These are phyloP conservation scores for Handroanthus guayacan DNA, from an alignment of 257 asterid genomes.

Conservation along the genomic window DNA sequence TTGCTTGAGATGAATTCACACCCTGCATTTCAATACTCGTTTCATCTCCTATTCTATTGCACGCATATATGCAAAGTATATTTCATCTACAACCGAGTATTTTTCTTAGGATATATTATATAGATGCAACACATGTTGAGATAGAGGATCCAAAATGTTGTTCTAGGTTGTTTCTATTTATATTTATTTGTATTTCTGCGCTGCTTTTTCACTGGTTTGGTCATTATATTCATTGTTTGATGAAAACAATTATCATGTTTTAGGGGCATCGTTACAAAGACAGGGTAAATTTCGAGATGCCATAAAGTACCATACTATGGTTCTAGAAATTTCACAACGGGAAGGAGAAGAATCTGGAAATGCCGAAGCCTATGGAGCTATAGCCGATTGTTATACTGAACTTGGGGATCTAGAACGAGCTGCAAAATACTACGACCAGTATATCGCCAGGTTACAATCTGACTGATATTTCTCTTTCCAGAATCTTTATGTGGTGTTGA, in stretches of 20 bases:
- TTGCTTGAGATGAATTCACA: too few relatives aligned
- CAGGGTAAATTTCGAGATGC: constrained; percentile 92
- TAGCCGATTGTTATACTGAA: constrained; percentile 97
- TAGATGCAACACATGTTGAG: too few relatives aligned
- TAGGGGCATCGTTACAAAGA: constrained; percentile 96
- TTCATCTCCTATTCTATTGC: too few relatives aligned
- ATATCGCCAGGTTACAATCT: constrained; percentile 83
- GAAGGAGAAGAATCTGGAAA: constrained; percentile 94
- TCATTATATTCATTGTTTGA: background rate
- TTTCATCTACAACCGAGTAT: too few relatives aligned
- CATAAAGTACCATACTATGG: constrained; percentile 79
- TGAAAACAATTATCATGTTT: constrained; percentile 22
- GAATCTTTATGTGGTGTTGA: background rate
- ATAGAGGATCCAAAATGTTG: too few relatives aligned
- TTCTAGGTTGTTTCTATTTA: too few relatives aligned
- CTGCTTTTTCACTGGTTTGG: background rate
- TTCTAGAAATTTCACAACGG: constrained; percentile 77
- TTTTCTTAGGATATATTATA: too few relatives aligned
- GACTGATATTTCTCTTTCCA: constrained; percentile 53
- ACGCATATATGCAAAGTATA: too few relatives aligned
- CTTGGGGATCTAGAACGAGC: constrained; percentile 93
- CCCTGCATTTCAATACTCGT: too few relatives aligned
- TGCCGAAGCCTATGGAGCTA: constrained; percentile 96
- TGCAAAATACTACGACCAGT: constrained; percentile 87
- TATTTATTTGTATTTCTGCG: too few relatives aligned